phyloP scores from a whole-genome alignment of 768 basidiomycete species.

The Russula dissimulans region DNA sequence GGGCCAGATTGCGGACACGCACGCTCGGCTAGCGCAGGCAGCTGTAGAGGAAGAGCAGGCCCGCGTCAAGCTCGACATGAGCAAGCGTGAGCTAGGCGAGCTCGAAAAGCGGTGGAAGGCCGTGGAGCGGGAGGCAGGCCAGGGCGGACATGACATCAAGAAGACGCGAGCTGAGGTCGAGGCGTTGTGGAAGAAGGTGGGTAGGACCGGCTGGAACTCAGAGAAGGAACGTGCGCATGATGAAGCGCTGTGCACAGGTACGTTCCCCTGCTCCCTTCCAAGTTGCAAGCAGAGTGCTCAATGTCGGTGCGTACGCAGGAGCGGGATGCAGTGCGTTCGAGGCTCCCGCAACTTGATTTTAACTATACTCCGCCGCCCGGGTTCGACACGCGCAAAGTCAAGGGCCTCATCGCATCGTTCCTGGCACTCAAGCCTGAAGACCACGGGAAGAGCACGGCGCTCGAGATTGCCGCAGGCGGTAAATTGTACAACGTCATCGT shows the following conservation, averaged over 20 bases:
- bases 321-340: conserved; percentile 57
- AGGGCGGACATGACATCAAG: conserved; percentile 62
- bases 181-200: conserved; percentile 41
- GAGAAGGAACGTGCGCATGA: conserved; percentile 60
- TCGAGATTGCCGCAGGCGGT: conserved; percentile 86
- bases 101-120: conserved; percentile 77
- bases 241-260: conserved; percentile 53
- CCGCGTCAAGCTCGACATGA: conserved; percentile 64
- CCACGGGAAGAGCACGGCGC: conserved; percentile 53
- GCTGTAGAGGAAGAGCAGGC: conserved; percentile 79
- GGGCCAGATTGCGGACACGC: conserved; percentile 88
- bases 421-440: conserved; percentile 63
- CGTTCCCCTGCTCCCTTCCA: conserved; percentile 6
- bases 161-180: conserved; percentile 50
- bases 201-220: conserved; percentile 62
- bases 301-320: conserved; percentile 33
- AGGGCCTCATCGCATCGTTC: conserved; percentile 87
- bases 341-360: conserved; percentile 70
- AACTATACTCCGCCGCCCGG: conserved; percentile 70
- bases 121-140: conserved; percentile 75
- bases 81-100: conserved; percentile 65
- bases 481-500: conserved; percentile 92
- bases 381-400: conserved; percentile 82
- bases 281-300: background rate
- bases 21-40: conserved; percentile 62